Conservation (phyloP, 2,329 filamentous ascomycete species). For the Phialophora macrospora region DNA sequence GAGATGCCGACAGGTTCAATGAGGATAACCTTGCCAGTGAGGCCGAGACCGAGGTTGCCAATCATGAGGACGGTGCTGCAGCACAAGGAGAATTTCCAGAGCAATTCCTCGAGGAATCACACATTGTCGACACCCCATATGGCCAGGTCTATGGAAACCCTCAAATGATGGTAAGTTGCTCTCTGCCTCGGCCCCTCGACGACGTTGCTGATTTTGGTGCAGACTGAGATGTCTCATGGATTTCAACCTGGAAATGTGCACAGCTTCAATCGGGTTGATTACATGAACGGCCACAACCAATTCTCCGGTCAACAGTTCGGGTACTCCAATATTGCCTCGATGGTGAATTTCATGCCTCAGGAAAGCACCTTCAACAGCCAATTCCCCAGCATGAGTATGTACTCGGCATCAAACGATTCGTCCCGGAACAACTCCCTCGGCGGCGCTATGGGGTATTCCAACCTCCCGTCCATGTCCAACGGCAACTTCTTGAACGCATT, state of each 20-base stretch:
- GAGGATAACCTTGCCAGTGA: constrained; percentile 9
- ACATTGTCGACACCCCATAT: constrained; percentile 6
- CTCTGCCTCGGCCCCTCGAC: not conserved
- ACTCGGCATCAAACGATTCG: constrained; percentile 2
- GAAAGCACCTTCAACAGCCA: constrained; percentile 9
- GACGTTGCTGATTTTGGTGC: not conserved
- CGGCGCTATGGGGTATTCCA: constrained; percentile 6
- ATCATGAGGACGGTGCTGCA: not conserved
- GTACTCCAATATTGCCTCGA: not conserved
- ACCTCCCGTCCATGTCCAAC: constrained; percentile 19
- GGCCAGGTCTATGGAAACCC: constrained; percentile 3
- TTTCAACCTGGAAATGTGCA: not conserved
- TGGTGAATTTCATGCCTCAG: constrained; percentile 12
- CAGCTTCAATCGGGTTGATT: not conserved
- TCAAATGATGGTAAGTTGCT: not conserved
- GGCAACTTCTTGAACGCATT: constrained; percentile 9
- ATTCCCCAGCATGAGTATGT: constrained; percentile 3
- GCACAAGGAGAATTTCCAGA: not conserved
- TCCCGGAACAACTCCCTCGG: constrained; percentile 21
- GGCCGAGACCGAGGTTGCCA: not conserved
- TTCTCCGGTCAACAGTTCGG: constrained; percentile 9
- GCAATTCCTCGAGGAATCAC: not conserved
- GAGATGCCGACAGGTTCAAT: not conserved
- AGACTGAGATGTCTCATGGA: not conserved
- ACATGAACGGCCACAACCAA: not conserved